Conservation (phyloP, 2,329 filamentous ascomycete species). For the Paraphoma sp. region DNA sequence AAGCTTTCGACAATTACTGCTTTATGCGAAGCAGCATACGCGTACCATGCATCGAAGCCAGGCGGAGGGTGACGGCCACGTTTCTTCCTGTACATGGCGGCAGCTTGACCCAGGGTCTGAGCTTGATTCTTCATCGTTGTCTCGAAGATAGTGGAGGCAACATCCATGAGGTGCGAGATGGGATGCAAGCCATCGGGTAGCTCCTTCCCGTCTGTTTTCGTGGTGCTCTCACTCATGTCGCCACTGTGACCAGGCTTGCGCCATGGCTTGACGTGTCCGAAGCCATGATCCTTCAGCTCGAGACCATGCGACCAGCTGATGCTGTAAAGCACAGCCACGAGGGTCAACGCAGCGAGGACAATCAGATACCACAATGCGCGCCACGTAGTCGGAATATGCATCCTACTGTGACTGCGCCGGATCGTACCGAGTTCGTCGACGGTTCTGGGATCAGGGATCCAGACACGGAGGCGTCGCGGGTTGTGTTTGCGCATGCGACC, state of each 20-base stretch:
- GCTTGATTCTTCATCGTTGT: constrained; percentile 43
- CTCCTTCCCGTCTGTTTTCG: neutral
- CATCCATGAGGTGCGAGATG: constrained; percentile 45
- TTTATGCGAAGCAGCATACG: constrained; percentile 50
- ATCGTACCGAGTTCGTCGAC: neutral
- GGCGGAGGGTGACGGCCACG: constrained; percentile 58
- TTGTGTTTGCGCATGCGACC: constrained; percentile 11
- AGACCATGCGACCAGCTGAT: constrained; percentile 8
- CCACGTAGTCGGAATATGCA: constrained; percentile 13
- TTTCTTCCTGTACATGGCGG: constrained; percentile 50
- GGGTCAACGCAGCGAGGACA: constrained; percentile 14
- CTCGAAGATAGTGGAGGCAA: constrained; percentile 40
- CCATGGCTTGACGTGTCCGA: neutral
- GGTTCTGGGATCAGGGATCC: constrained; percentile 1
- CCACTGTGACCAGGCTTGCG: neutral
- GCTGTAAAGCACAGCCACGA: constrained; percentile 14
- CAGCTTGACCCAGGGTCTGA: constrained; percentile 48
- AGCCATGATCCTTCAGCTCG: neutral
- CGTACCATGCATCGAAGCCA: constrained; percentile 57
- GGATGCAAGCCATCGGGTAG: constrained; percentile 35
- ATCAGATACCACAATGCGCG: constrained; percentile 17
- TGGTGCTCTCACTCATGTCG: neutral
- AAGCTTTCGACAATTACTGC: constrained; percentile 57
- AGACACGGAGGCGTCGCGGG: constrained; percentile 4
- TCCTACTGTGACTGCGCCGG: neutral